A percentile compares a stretch with the other conserved stretches of the same genome.
phyloP scores from a whole-genome alignment of 768 basidiomycete species.

The Lactarius vividus region DNA sequence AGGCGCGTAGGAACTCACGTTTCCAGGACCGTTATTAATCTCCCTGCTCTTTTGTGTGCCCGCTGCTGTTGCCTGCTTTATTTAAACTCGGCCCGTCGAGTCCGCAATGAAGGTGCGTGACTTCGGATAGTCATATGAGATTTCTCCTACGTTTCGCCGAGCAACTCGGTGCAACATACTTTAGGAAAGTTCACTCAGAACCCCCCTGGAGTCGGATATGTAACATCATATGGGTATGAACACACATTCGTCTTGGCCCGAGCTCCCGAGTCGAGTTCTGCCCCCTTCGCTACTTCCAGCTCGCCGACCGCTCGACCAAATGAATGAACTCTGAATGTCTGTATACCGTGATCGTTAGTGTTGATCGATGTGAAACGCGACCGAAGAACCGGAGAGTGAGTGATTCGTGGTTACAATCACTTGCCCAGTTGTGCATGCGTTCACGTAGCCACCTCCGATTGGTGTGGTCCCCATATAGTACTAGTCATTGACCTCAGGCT shows the following conservation, averaged over 20 bases:
- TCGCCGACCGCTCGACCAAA: neutral
- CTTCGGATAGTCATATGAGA: too few species aligned
- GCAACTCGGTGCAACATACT: neutral
- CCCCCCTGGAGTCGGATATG: too few species aligned
- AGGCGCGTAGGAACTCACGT: too few species aligned
- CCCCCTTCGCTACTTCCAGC: neutral
- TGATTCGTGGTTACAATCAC: neutral
- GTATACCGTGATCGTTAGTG: neutral
- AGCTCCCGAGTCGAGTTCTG: too few species aligned
- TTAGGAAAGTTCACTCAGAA: neutral
- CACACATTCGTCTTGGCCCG: neutral
- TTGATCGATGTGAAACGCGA: neutral
- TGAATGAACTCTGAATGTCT: neutral
- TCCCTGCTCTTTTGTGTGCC: too few species aligned
- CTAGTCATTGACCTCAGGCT: too few species aligned
- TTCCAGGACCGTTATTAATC: too few species aligned
- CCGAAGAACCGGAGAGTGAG: neutral
- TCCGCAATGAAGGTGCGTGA: neutral
- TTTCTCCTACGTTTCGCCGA: neutral
- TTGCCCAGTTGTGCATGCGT: neutral
- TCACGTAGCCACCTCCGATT: neutral
- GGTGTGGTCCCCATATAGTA: too few species aligned
- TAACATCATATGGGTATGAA: neutral
- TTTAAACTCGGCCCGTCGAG: neutral
- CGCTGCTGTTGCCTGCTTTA: too few species aligned